Percentiles rank a stretch among this genome's conserved stretches.
Conservation (phyloP, 495 filamentous ascomycete species). For the Aeminium ludgeri region DNA sequence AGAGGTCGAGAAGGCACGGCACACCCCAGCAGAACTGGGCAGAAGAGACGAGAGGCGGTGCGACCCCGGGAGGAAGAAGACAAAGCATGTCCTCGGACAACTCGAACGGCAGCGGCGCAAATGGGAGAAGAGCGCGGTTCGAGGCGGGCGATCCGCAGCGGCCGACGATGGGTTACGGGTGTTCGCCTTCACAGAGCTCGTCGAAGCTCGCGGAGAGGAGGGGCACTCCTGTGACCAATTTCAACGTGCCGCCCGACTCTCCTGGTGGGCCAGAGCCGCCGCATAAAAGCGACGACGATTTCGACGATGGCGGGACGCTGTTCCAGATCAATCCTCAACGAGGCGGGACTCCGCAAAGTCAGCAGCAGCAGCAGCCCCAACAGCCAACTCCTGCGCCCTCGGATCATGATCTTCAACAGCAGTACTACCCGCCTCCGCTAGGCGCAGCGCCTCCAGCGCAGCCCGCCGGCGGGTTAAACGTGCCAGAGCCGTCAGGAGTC, state of each 20-base stretch:
- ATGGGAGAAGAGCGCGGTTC: conserved; percentile 16
- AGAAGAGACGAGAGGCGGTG: conserved; percentile 5
- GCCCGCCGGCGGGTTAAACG: conserved; percentile 14
- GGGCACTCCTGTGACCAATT: conserved; percentile 23
- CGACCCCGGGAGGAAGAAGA: background rate
- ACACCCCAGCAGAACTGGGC: conserved; percentile 8
- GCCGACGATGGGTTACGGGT: conserved; percentile 18
- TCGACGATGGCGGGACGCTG: conserved; percentile 11
- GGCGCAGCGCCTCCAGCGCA: conserved; percentile 1
- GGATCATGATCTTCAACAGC: conserved; percentile 48
- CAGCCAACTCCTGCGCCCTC: conserved; percentile 26
- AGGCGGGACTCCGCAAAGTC: conserved; percentile 38
- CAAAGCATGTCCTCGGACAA: conserved; percentile 14
- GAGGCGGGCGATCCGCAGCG: conserved; percentile 24
- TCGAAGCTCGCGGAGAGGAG: conserved; percentile 22
- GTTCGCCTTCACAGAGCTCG: conserved; percentile 7
- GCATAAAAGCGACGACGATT: conserved; percentile 39
- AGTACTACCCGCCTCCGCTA: conserved; percentile 44
- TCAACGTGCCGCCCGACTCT: conserved; percentile 13
- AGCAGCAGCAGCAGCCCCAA: conserved; percentile 31
- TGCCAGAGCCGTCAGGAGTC: conserved; percentile 37
- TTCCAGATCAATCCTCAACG: conserved; percentile 9
- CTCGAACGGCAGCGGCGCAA: conserved; percentile 8
- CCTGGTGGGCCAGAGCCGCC: conserved; percentile 54
- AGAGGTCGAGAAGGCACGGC: background rate